Evolutionary conservation across 176 grass and related monocot genomes (phyloP).

Genomic region (Aegilops longissima): DNA sequence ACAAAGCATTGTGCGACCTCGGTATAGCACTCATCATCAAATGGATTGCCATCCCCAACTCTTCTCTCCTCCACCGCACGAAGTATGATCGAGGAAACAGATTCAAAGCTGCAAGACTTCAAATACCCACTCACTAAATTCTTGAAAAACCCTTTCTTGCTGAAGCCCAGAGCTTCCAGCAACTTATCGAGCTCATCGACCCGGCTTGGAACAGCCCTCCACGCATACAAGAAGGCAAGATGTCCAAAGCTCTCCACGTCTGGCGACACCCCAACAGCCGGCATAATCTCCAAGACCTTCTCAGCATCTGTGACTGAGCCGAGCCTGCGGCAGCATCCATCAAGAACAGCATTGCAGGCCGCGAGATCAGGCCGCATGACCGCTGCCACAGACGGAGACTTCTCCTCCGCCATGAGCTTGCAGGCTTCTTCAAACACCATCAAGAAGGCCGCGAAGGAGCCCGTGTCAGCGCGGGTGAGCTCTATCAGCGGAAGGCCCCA

Average conservation of each 20-base stretch:
- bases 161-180: conserved; percentile 62
- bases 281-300: conserved; percentile 77
- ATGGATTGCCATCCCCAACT: conserved; percentile 27
- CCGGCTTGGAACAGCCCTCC: conserved; percentile 47
- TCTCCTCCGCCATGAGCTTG: conserved; percentile 51
- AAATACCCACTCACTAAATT: conserved; percentile 77
- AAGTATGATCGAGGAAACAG: conserved; percentile 58
- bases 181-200: conserved; percentile 84
- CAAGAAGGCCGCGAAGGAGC: conserved; percentile 57
- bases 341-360: conserved; percentile 73
- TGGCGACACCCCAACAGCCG: conserved; percentile 60
- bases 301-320: conserved; percentile 65
- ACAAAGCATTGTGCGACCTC: conserved; percentile 63
- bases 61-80: conserved; percentile 52
- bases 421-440: conserved; percentile 71
- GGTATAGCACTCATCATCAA: conserved; percentile 57
- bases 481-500: conserved; percentile 60
- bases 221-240: conserved; percentile 91
- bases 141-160: conserved; percentile 70
- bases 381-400: conserved; percentile 32
- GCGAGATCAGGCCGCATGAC: conserved; percentile 64
- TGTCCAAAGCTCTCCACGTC: conserved; percentile 71
- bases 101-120: conserved; percentile 58
- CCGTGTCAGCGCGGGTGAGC: conserved; percentile 42
- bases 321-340: conserved; percentile 71